Base-by-base conservation (phyloP, 805 yeast genomes). In the Candida germanica region DNA sequence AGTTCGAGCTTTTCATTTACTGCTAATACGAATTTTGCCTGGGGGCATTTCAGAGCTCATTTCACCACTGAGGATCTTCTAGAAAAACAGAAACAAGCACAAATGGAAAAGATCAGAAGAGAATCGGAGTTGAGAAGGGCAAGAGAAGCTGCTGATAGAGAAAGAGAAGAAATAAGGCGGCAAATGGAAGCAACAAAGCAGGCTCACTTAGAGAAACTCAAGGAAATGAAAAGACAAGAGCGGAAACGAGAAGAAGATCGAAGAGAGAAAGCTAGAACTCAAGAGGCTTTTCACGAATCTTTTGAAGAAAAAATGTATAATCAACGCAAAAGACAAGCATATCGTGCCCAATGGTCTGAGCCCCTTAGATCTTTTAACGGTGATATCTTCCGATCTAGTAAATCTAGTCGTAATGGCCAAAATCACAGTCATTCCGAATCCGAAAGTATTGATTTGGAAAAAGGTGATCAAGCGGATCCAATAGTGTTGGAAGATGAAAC, bases 341-440 rank as follows among this genome's bases (percentile, higher is more conserved):
- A 44, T 26, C 33, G 46, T 24, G 49, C 44, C 19, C 50, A 42
- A 33, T 47, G 54, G 53, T 42, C 43, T 16, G 44, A 43, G 28
- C 45, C 49, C 12, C 35, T 44, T 14, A 46, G 35, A 19, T 29
- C 39, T 6, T 33, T 38, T 12, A 38, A 40, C 15, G 48, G 41
- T 2, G 53, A 48, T 29, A 44, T 44, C 30, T 31, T 46, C 30
- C 33, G 50, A 11, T 33, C 32, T 2, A 31, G 23, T 17, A 10
- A 10, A 20, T 30, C 15, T 26, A 21, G 31, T 19, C 11, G 26
- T 7, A 11, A 15, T 18, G 14, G 14, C 11, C 16, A 26, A 14
- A 10, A 16, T 12, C 17, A 6, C 8, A 15, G 11, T 26, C 11
- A 7, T 6, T 5, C 9, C 18, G 15, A 9, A n/a, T 6, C 18